phyloP scores from a whole-genome alignment of 2,329 filamentous ascomycete species.

The Trichoderma endophyticum region DNA sequence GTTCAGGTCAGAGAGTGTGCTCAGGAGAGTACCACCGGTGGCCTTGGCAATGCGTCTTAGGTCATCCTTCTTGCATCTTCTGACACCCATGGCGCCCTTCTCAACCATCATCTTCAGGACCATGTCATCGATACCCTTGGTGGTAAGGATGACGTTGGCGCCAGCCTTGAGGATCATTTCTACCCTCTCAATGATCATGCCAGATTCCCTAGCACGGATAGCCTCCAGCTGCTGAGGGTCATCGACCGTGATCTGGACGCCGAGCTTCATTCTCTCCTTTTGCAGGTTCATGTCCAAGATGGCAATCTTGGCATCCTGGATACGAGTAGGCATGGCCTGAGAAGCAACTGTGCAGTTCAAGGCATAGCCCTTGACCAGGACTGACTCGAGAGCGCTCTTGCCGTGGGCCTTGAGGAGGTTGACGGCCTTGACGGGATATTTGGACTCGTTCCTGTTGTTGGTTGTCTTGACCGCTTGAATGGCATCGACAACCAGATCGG shows the following conservation, averaged over 20 bases:
- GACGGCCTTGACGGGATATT: slow-evolving; percentile 98
- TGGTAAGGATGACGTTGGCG: slow-evolving; percentile 93
- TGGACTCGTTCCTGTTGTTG: slow-evolving; percentile 85
- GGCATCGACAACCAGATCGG: slow-evolving; percentile 94
- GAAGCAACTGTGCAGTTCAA: slow-evolving; percentile 98
- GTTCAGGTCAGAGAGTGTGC: slow-evolving; percentile 92
- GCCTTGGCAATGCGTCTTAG: slow-evolving; percentile 92
- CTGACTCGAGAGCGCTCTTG: slow-evolving; percentile 83
- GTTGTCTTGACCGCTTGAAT: slow-evolving; percentile 92
- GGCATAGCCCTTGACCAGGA: slow-evolving; percentile 93
- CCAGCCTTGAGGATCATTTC: slow-evolving; percentile 98
- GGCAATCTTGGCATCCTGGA: slow-evolving; percentile 94
- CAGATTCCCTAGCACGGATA: slow-evolving; percentile 87
- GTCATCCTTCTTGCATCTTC: slow-evolving; percentile 98
- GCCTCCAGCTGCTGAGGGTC: slow-evolving; percentile 97
- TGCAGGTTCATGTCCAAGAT: slow-evolving; percentile 97
- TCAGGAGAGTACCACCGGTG: slow-evolving; percentile 88
- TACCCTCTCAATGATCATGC: slow-evolving; percentile 88
- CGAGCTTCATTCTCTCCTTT: slow-evolving; percentile 98
- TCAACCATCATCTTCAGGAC: slow-evolving; percentile 93
- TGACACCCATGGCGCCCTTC: slow-evolving; percentile 90
- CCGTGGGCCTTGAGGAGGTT: slow-evolving; percentile 98
- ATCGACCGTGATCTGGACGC: slow-evolving; percentile 96
- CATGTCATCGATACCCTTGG: slow-evolving; percentile 97
- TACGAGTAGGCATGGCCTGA: slow-evolving; percentile 92